Conservation (phyloP, 805 yeast species). For the Metschnikowia henanensis region DNA sequence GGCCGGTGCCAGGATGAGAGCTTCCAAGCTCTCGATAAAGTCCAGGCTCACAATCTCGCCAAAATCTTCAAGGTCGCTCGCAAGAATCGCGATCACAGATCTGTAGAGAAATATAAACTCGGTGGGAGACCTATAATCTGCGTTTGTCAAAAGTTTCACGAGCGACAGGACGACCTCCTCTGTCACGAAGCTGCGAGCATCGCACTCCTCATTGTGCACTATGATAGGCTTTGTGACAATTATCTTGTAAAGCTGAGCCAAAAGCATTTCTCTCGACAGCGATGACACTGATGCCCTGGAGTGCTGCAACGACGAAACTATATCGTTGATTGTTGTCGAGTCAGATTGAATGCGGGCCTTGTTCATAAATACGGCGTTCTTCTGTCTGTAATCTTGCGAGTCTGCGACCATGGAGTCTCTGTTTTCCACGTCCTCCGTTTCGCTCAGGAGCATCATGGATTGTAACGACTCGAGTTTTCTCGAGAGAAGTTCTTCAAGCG, state of each 20-base stretch:
- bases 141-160: slow-evolving; percentile 31
- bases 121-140: slow-evolving; percentile 35
- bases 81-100: slow-evolving; percentile 41
- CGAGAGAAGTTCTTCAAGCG: slow-evolving; percentile 35
- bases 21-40: slow-evolving; percentile 26
- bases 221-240: slow-evolving; percentile 42
- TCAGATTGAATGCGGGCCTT: slow-evolving; percentile 36
- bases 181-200: slow-evolving; percentile 31
- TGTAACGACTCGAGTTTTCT: slow-evolving; percentile 33
- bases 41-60: slow-evolving; percentile 37
- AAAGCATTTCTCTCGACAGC: slow-evolving; percentile 46
- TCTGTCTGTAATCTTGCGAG: slow-evolving; percentile 26
- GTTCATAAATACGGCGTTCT: slow-evolving; percentile 31
- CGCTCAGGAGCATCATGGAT: slow-evolving; percentile 17
- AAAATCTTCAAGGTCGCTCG: slow-evolving; percentile 53
- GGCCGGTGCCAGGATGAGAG: slow-evolving; percentile 36
- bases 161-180: slow-evolving; percentile 37
- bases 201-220: slow-evolving; percentile 36
- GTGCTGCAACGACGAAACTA: slow-evolving; percentile 41
- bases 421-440: slow-evolving; percentile 18
- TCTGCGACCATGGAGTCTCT: slow-evolving; percentile 22
- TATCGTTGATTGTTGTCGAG: slow-evolving; percentile 42
- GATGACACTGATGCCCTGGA: slow-evolving; percentile 48
- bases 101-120: slow-evolving; percentile 45
- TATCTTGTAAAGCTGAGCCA: slow-evolving; percentile 51